Evolutionary conservation across 352 stramenopile species (phyloP).

Genomic region (Globisporangium yorkense): DNA sequence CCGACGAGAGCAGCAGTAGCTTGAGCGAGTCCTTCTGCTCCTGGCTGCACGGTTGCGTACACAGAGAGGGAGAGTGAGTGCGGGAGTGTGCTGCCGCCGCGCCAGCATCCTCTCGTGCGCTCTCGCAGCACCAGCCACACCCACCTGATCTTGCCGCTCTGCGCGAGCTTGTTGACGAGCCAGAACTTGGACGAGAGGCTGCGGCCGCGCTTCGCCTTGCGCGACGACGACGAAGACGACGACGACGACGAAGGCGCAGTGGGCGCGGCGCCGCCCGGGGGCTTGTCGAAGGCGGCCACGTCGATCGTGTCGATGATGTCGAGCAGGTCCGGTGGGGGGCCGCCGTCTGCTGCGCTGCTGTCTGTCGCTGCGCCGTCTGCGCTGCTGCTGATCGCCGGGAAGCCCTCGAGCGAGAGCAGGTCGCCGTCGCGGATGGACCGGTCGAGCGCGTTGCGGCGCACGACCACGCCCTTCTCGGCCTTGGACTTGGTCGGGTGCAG

Average conservation of each 20-base stretch:
- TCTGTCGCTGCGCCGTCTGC: conserved; percentile 5
- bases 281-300: conserved; percentile 13
- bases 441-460: conserved; percentile 63
- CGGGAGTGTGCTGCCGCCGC: too few relatives aligned
- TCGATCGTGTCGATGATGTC: conserved; percentile 68
- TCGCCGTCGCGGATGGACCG: conserved; percentile 79
- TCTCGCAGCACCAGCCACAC: conserved; percentile 4
- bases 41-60: conserved; percentile 20
- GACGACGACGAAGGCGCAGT: too few relatives aligned
- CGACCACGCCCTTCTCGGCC: conserved; percentile 68
- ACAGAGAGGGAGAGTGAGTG: too few relatives aligned
- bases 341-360: not conserved
- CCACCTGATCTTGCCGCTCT: conserved; percentile 71
- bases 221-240: conserved; percentile 12
- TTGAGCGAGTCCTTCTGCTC: conserved; percentile 82
- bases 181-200: conserved; percentile 84
- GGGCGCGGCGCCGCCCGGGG: too few relatives aligned
- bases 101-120: too few relatives aligned
- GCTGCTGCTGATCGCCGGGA: conserved; percentile 16
- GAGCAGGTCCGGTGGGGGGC: conserved; percentile 49
- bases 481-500: conserved; percentile 82
- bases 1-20: conserved; percentile 70
- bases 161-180: conserved; percentile 79
- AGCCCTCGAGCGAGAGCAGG: conserved; percentile 64
- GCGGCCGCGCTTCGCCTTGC: conserved; percentile 60